Base-by-base conservation (phyloP, 345 rosid species). In the Gossypium herbaceum region DNA sequence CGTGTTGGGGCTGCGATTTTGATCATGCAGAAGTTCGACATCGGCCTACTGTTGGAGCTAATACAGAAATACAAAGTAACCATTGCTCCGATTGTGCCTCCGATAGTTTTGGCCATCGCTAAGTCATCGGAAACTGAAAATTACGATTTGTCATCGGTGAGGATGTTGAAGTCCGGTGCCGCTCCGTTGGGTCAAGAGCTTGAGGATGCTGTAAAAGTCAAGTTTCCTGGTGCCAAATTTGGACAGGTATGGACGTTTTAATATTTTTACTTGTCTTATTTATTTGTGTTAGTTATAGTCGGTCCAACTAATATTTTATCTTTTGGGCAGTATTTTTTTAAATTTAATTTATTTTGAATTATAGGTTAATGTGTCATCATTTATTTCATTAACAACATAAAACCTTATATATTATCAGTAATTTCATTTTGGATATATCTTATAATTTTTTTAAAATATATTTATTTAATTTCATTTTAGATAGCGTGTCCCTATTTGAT, bases 101-200 rank as follows among this genome's bases (percentile, higher is more conserved):
- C 98, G 41, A 83, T 95, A 16, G 88, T 88, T 13, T 63, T 93
- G 81, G 89, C 88, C 4, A 86, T 95, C 1, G 93, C 92, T 0
- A 93, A 95, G 81, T 76, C 79, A 2, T 60, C 88, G 15, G 90
- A 83, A 22, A 78, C 86, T 12, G 92, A 87, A 19, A 84, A 84
- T 79, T 93, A 89, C 43, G 96, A 95, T 62, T 25, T 91, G 44
- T 87, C 94, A 20, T 88, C 97, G 7, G 75, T 95, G 2, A 79
- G 98, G 79, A 86, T 81, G 50, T 58, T 93, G 65, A 85, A 86
- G 79, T 95, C 94, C 0, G 96, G 98, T 2, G 99, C 96, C 7
- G 98, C 98, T 3, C 94, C 99, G 3, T 68, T 95, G 84, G 97
- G 97, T 59, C 90, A 91, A 83, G 97, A 93, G 78, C 95, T 95